These are phyloP conservation scores for Scedosporium minutisporum DNA, from an alignment of 2,329 filamentous ascomycete species.

Conservation along the genomic window DNA sequence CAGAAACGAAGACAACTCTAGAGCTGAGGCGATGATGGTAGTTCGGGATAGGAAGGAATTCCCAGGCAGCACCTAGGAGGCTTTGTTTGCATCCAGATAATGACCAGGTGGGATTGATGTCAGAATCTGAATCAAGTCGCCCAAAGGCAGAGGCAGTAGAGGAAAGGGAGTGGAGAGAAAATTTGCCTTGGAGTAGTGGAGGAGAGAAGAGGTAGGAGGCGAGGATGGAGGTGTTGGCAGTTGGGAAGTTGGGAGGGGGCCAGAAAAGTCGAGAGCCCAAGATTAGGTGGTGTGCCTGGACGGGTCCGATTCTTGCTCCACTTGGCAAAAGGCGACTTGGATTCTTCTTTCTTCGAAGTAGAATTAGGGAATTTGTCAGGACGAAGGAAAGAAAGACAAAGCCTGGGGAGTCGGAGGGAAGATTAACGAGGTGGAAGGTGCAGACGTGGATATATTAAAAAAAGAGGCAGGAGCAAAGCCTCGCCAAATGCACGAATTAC, in stretches of 20 bases:
- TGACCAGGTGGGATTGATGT: neutral
- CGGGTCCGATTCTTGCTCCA: neutral
- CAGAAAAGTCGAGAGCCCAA: neutral
- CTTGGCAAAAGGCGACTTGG: neutral
- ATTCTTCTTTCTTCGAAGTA: neutral
- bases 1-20: neutral
- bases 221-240: neutral
- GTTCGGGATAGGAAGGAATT: neutral
- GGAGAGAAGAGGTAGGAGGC: neutral
- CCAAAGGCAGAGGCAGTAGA: neutral
- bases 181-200: neutral
- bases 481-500: neutral
- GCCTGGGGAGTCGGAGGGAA: neutral
- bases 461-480: neutral
- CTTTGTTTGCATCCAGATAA: neutral
- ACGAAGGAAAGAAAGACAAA: neutral
- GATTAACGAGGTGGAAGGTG: neutral
- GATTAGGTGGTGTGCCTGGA: neutral
- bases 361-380: neutral
- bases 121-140: neutral
- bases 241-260: neutral
- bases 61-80: neutral
- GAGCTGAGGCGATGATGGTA: neutral
- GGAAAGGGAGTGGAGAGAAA: neutral
- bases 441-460: neutral